Percentiles rank a stretch among this genome's conserved stretches.
These are phyloP conservation scores for Diaporthe sp. DNA, from an alignment of 2,329 filamentous ascomycete species.

Conservation along the genomic window DNA sequence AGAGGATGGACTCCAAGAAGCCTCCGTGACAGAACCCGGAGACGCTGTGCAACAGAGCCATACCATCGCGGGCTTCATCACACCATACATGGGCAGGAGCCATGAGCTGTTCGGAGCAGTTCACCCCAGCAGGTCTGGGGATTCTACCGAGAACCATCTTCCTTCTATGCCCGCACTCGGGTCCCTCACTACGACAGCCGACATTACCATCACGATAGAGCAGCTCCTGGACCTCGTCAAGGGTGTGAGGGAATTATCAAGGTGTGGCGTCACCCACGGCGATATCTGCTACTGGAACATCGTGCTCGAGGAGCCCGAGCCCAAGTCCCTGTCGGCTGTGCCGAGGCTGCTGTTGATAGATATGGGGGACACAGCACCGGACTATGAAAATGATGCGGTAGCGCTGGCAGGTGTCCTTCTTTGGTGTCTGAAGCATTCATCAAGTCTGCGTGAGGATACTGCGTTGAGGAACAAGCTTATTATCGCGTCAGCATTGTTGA, in stretches of 20 bases:
- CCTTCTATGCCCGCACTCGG: background rate
- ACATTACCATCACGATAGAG: background rate
- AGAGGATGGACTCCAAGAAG: background rate
- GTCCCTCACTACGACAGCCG: background rate
- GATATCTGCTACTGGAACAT: conserved; percentile 8
- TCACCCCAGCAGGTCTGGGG: background rate
- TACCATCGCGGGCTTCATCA: background rate
- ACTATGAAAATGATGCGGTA: background rate
- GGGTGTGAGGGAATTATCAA: background rate
- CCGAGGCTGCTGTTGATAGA: conserved; percentile 3
- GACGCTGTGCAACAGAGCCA: background rate
- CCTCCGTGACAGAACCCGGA: background rate
- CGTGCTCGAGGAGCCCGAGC: background rate
- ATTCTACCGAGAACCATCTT: background rate
- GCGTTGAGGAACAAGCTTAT: background rate
- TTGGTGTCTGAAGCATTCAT: background rate
- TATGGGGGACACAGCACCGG: background rate
- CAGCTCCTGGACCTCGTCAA: background rate
- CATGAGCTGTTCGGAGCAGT: background rate
- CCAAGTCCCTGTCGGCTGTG: background rate
- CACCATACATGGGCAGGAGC: background rate
- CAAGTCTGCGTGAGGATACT: background rate
- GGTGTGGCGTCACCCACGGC: background rate
- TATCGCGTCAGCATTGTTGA: background rate
- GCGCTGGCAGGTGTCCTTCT: conserved; percentile 5